phyloP scores from a whole-genome alignment of 257 asterid species.

The Capsicum rhomboideum region DNA sequence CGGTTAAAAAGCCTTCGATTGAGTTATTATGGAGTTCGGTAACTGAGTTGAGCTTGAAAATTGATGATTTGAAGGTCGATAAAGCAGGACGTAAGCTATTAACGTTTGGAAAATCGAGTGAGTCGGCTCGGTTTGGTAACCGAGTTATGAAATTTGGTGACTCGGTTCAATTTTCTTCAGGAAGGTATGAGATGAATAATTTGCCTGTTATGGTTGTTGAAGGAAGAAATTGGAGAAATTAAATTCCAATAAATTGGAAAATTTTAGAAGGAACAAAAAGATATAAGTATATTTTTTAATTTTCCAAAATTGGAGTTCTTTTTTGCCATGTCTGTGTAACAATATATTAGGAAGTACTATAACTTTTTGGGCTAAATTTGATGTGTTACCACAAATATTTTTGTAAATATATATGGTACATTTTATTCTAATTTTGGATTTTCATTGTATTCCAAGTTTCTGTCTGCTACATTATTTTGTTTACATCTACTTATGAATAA shows the following conservation, averaged over 20 bases:
- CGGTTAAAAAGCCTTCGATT: conserved; percentile 38
- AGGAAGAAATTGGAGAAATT: neutral
- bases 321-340: neutral
- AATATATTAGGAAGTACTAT: neutral
- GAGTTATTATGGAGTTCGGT: conserved; percentile 44
- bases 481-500: neutral
- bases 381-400: neutral
- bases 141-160: conserved; percentile 17
- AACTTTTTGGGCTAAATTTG: neutral
- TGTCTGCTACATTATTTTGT: neutral
- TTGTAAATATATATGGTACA: neutral
- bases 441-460: neutral
- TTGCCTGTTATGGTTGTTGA: neutral
- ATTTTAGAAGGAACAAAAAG: neutral
- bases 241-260: too few species aligned
- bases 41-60: conserved; percentile 24
- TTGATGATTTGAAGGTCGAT: conserved; percentile 23
- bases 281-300: neutral
- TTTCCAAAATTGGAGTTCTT: neutral
- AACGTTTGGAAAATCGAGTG: conserved; percentile 24
- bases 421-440: neutral
- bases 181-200: conserved; percentile 23
- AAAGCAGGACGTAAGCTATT: conserved; percentile 22
- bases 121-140: conserved; percentile 57
- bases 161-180: conserved; percentile 39